phyloP scores from a whole-genome alignment of 352 stramenopile genomes.

The Thalassiosira mediterranea region DNA sequence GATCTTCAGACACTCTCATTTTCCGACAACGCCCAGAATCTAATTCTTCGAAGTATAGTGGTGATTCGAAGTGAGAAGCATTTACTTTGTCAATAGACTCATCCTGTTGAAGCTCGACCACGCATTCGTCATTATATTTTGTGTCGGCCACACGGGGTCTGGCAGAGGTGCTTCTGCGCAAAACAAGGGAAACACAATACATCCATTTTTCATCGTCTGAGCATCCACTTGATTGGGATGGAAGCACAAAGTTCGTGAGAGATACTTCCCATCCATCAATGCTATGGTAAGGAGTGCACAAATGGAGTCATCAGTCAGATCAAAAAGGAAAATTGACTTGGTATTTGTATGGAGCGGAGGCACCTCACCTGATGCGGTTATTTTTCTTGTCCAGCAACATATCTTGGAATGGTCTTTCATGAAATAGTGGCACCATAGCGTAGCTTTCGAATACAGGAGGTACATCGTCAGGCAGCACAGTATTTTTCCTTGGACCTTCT shows the following conservation, averaged over 20 bases:
- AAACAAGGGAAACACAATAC: constrained; percentile 78
- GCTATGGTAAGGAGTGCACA: too few relatives aligned
- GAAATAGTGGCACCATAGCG: constrained; percentile 56
- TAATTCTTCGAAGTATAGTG: constrained; percentile 19
- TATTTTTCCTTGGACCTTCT: constrained; percentile 6
- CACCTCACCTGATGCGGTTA: constrained; percentile 25
- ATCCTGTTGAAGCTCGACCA: constrained; percentile 20
- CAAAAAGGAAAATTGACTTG: too few relatives aligned
- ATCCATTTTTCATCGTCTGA: constrained; percentile 58
- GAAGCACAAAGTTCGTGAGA: constrained; percentile 71
- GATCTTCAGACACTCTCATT: constrained; percentile 49
- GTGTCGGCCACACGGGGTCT: too few relatives aligned
- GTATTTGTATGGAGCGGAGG: too few relatives aligned
- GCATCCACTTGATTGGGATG: constrained; percentile 43
- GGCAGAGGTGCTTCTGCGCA: constrained; percentile 31
- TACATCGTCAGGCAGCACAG: constrained; percentile 52
- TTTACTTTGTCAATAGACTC: background rate
- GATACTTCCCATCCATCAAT: constrained; percentile 79
- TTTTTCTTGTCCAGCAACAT: constrained; percentile 33
- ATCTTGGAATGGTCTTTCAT: constrained; percentile 50
- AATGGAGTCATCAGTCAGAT: too few relatives aligned
- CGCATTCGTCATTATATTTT: too few relatives aligned
- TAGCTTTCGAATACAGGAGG: constrained; percentile 79
- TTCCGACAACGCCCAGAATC: constrained; percentile 18
- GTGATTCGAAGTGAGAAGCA: constrained; percentile 32